phyloP scores from a whole-genome alignment of 1,139 yeast genomes.

The Chernovozyma aurita region DNA sequence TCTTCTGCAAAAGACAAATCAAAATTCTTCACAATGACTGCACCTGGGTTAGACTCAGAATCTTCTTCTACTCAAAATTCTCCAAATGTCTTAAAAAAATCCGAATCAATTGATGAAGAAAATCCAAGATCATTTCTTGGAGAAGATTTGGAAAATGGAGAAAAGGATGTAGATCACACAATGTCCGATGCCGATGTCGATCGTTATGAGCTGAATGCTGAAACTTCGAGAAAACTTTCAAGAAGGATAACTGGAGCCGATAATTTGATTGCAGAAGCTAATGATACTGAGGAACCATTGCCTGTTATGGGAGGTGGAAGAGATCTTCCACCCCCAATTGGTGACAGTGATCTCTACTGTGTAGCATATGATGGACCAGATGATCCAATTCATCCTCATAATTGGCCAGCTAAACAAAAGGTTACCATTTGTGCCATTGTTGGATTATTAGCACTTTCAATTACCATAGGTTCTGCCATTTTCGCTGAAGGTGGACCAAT shows the following conservation, averaged over 20 bases:
- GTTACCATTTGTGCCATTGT: conserved; percentile 34
- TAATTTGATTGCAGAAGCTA: conserved; percentile 18
- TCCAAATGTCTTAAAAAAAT: neutral
- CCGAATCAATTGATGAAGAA: conserved; percentile 1
- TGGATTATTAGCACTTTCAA: conserved; percentile 26
- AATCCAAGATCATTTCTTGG: conserved; percentile 9
- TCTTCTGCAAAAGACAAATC: too few species aligned
- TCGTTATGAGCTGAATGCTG: conserved; percentile 12
- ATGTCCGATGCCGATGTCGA: conserved; percentile 7
- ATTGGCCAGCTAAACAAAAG: conserved; percentile 48
- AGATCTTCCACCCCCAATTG: conserved; percentile 48
- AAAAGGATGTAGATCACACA: neutral
- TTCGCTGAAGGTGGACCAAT: conserved; percentile 48
- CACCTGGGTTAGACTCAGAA: conserved; percentile 1
- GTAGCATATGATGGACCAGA: conserved; percentile 59
- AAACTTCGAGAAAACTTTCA: conserved; percentile 11
- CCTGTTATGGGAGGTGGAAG: conserved; percentile 55
- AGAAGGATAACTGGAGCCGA: conserved; percentile 25
- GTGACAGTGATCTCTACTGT: conserved; percentile 46
- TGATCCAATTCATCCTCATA: conserved; percentile 61
- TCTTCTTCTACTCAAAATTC: conserved; percentile 6
- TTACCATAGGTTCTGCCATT: conserved; percentile 59
- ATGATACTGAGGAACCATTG: conserved; percentile 21
- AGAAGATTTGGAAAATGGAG: conserved; percentile 6
- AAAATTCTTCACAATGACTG: too few species aligned